Evolutionary conservation across 139 green algal genomes (phyloP).

Genomic region (Desmodesmus armatus): DNA sequence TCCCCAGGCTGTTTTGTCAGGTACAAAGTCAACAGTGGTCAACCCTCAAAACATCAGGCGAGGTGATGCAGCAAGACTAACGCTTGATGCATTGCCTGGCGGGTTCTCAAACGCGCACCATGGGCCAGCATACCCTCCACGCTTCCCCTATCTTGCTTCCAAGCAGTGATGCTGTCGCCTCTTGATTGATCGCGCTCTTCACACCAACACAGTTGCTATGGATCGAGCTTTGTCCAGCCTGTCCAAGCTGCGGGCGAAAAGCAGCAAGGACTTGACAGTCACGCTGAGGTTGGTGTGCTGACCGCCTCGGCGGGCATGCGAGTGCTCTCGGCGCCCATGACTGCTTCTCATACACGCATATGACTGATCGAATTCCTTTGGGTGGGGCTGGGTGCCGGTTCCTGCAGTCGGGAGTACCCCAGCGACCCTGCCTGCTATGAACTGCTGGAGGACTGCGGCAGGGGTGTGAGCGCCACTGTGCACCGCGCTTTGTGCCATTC

Average conservation of each 20-base stretch:
- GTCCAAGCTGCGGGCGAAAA: constrained; percentile 25
- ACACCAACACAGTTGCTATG: too few species aligned
- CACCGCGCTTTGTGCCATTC: constrained; percentile 84
- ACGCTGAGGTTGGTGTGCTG: neutral
- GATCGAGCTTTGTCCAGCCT: constrained; percentile 12
- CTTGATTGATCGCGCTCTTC: too few species aligned
- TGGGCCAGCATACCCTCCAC: too few species aligned
- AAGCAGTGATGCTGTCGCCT: too few species aligned
- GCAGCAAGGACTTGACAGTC: constrained; percentile 19
- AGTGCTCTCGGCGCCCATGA: neutral
- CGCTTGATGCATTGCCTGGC: too few species aligned
- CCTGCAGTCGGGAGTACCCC: constrained; percentile 77
- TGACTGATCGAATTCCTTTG: neutral
- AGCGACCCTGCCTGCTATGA: constrained; percentile 83
- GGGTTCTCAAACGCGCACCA: too few species aligned
- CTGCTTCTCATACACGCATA: neutral
- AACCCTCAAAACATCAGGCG: too few species aligned
- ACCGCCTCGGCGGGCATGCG: neutral
- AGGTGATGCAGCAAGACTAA: too few species aligned
- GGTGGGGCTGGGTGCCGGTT: neutral
- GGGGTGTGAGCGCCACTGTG: constrained; percentile 93
- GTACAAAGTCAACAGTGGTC: too few species aligned
- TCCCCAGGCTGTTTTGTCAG: too few species aligned
- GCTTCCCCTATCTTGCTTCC: too few species aligned
- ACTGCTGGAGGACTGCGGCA: constrained; percentile 93